Conservation (phyloP, 306 rosid genomes). For the Myrica gale region DNA sequence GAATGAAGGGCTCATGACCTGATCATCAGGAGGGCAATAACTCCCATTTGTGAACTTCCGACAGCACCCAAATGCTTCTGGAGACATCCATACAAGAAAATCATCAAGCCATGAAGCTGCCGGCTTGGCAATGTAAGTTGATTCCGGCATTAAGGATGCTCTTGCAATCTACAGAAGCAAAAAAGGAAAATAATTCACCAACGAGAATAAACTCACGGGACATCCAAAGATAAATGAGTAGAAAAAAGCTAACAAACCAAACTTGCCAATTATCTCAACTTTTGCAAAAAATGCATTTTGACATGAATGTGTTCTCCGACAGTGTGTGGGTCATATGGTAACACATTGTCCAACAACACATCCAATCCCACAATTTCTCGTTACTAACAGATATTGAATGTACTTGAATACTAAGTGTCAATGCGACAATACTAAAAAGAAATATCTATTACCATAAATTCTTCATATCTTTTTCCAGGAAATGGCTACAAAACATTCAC, state of each 20-base stretch:
- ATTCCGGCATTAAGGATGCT: conserved; percentile 74
- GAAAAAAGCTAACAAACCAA: neutral
- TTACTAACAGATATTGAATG: neutral
- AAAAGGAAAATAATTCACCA: conserved; percentile 18
- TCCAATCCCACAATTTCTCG: neutral
- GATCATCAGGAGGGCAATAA: conserved; percentile 95
- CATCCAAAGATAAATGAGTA: conserved; percentile 5
- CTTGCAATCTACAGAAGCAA: conserved; percentile 59
- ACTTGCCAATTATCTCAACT: neutral
- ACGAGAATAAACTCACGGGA: neutral
- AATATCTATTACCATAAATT: neutral
- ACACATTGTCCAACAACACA: neutral
- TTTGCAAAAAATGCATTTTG: neutral
- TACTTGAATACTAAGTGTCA: neutral
- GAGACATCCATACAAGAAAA: conserved; percentile 97
- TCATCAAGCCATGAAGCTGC: conserved; percentile 99
- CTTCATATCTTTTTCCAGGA: neutral
- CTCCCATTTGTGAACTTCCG: conserved; percentile 85
- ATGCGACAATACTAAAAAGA: neutral
- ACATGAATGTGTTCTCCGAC: neutral
- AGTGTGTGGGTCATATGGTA: neutral
- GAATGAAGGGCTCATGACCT: conserved; percentile 42
- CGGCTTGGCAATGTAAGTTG: conserved; percentile 93
- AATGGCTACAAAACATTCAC: neutral
- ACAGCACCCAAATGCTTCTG: conserved; percentile 99